Evolutionary conservation across 176 grass and related monocot species (phyloP), one percentile per base, ranked within the genome.

Genomic region (Echinochloa phyllopogon): DNA sequence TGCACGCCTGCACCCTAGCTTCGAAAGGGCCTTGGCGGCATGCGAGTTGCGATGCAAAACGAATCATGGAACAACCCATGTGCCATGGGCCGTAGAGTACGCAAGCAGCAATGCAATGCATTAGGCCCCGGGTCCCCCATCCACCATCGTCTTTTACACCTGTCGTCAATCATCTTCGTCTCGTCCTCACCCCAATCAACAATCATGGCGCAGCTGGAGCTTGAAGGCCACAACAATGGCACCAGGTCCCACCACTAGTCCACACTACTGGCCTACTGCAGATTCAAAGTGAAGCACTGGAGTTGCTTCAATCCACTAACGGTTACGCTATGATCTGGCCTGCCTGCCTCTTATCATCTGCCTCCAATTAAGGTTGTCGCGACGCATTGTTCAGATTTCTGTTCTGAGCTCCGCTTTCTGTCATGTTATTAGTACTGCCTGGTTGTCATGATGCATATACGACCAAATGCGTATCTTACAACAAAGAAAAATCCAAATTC

Each of bases 51-150:
- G 16, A 76, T 51, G 62, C 29, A 44, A 21, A 72, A 13, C 70
- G 29, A 29, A 75, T 36, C 40, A 60, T 47, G 69, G 25, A 65
- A 74, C 92, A 90, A 5, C 51, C 88, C 92, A 87, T 94, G 92
- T 94, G 92, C 18, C n/a, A 29, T 88, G 61, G 80, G 29, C 29
- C 72, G 44, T 86, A 64, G 76, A 78, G 52, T 49, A 10, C 10
- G 85, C 63, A 76, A 17, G 39, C 37, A 48, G 71, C 41, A 17
- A 48, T 72, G 69, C 69, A n/a, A 33, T 33, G 62, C 29, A 10
- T 38, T 33, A 64, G 6, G 53, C 43, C 63, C 44, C 42, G 23
- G 88, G 74, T 77, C 47, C 79, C 84, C 74, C n/a, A 50, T 27
- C 45, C 69, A 76, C 51, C 36, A 44, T 56, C n/a, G 38, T 53